Evolutionary conservation across 2,329 filamentous ascomycete species (phyloP).

Genomic region (Phaeophleospora eucalypticola): DNA sequence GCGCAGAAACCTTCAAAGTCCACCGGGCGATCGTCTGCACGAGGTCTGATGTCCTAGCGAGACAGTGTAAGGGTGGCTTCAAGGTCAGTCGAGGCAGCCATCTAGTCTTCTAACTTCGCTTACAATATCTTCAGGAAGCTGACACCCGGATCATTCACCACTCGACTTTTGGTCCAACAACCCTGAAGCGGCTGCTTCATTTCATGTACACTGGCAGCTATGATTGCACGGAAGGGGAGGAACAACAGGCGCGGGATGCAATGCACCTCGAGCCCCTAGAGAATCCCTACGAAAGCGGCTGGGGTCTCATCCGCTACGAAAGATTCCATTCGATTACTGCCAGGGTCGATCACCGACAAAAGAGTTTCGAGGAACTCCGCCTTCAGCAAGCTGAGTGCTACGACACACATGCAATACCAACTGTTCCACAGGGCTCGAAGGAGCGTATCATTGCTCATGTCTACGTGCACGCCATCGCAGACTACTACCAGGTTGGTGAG

Average conservation of each 20-base stretch:
- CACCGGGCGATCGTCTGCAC: slow-evolving; percentile 16
- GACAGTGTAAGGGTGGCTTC: slow-evolving; percentile 7
- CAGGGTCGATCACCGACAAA: no score
- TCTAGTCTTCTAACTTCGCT: no score
- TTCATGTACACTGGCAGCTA: slow-evolving; percentile 6
- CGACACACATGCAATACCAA: no score
- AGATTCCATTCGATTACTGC: no score
- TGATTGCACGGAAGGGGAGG: neutral
- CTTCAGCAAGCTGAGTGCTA: no score
- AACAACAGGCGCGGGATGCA: neutral
- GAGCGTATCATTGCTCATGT: no score
- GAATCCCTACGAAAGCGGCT: neutral
- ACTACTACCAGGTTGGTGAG: slow-evolving; percentile 9
- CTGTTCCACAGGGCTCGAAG: no score
- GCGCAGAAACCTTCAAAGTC: slow-evolving; percentile 7
- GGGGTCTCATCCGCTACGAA: no score
- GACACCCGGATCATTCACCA: slow-evolving; percentile 3
- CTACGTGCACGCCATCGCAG: neutral
- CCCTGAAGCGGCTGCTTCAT: slow-evolving; percentile 8
- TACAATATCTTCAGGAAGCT: no score
- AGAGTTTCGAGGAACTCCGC: neutral
- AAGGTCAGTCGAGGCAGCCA: slow-evolving; percentile 1
- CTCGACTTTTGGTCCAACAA: slow-evolving; percentile 5
- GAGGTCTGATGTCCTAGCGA: slow-evolving; percentile 10
- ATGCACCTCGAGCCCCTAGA: neutral